Evolutionary conservation across 176 grass and related monocot genomes (phyloP), one percentile per base, ranked within the genome.

Genomic region (Elymus sibiricus): DNA sequence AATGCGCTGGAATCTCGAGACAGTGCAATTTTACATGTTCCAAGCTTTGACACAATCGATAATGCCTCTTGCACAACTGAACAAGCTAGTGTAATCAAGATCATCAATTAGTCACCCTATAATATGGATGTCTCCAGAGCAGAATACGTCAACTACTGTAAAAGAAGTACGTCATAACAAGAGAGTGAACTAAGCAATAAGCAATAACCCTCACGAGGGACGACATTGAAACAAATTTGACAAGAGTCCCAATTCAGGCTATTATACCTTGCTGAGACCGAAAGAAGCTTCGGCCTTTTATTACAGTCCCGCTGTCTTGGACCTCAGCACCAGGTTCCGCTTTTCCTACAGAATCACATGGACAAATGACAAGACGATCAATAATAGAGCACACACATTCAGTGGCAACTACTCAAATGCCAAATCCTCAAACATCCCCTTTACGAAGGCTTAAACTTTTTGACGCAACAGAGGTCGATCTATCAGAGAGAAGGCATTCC

Each of bases 321-420:
- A 38, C 59, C 78, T 88, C 79, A 88, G 22, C 43, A 82, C 0
- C 46, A 67, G 24, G 80, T 92, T 92, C 32, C 78, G 56, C 24
- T 83, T 92, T 81, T 92, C 86, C 90, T 92, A 79, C 25, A 76
- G 44, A 82, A 43, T 9, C 80, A 62, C 9, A 78, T 14, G 13
- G 11, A 27, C 9, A 83, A 22, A 42, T 12, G 5, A 59, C 38
- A 24, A 34, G 3, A 1, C 9, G 22, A 74, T 53, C 43, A 82
- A 27, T 68, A 19, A 64, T 34, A 58, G 38, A 38, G 42, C 11
- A 44, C 25, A 25, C 9, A 37, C 15, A 11, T 31, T 9, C 17
- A 75, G 21, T 17, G 65, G 65, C 11, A 28, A 24, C 49, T 37
- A 40, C 46, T 49, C 8, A 14, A 4, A 24, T 61, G 44, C 27